Conservation (phyloP, 164 flowering plant species). For the Magnolia sinica region DNA sequence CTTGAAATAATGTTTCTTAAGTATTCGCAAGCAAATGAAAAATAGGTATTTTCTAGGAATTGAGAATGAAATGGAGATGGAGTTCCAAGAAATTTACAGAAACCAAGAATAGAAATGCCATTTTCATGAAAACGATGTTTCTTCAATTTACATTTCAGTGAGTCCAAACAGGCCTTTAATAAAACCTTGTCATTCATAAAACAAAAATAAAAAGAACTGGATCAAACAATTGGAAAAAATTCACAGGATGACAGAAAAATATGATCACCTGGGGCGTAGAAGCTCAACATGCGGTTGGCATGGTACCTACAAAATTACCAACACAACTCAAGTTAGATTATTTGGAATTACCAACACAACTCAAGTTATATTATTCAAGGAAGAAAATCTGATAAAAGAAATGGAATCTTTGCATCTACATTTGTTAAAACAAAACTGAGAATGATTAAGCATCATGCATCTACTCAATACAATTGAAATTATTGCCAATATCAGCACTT, state of each 20-base stretch:
- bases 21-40: too few relatives aligned
- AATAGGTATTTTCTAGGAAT: too few relatives aligned
- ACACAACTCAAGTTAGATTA: neutral
- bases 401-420: neutral
- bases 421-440: neutral
- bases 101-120: too few relatives aligned
- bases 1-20: too few relatives aligned
- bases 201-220: too few relatives aligned
- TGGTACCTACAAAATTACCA: conserved; percentile 58
- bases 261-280: conserved; percentile 75
- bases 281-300: conserved; percentile 95
- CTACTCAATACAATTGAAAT: neutral
- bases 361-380: neutral
- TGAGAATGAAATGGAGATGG: too few relatives aligned
- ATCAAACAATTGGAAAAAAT: neutral
- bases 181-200: too few relatives aligned
- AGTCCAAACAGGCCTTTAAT: too few relatives aligned
- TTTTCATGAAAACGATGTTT: too few relatives aligned
- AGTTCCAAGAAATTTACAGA: too few relatives aligned
- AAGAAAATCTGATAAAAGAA: conserved; percentile 2
- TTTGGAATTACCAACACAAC: neutral
- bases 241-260: neutral
- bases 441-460: neutral
- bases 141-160: too few relatives aligned
- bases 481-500: neutral